Evolutionary conservation across 495 filamentous ascomycete species (phyloP), one percentile per base, ranked within the genome.

Genomic region (Annulohypoxylon nitens): DNA sequence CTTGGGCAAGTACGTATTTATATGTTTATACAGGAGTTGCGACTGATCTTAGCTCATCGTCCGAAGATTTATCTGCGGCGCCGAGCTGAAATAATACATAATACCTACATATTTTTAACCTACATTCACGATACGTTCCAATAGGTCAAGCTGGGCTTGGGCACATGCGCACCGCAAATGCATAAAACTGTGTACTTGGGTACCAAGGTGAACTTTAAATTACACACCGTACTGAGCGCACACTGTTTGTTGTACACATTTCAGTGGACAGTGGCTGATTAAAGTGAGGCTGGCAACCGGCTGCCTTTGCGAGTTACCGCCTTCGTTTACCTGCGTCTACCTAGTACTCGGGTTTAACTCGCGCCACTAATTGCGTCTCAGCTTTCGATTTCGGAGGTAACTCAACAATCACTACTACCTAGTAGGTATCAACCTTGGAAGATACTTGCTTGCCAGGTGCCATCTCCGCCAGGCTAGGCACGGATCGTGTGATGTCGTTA

Each of bases 211-310:
- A 57, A 59, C n/a, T 37, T 59, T 25, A 57, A 57, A 57, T 16
- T 34, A 37, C 25, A 20, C 12, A 57, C 53, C 12, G 14, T 12
- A 20, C 53, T 11, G 12, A 14, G 12, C 39, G 14, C 12, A 14
- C 26, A 57, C 53, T 37, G 30, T 12, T 11, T 30, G 30, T 5
- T 30, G 25, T 39, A 12, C 23, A 26, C 60, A 16, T 51, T 2
- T 68, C 11, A 36, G 70, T 68, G 59, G 54, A 64, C 11, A 36
- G 70, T 68, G 59, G 54, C 70, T 68, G 53, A 47, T 64, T 64
- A 64, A 64, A 54, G 51, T 68, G 64, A 64, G 70, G 64, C 60
- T 68, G 54, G 45, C 16, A 33, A 3, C 18, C 48, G 30, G 3
- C 30, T 30, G 3, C 30, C 30, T 30, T 30, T 30, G 30, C 2